Percentiles rank a stretch among this genome's conserved stretches.
Evolutionary conservation across 305 asterid genomes (phyloP).

Genomic region (Fraxinus latifolia): DNA sequence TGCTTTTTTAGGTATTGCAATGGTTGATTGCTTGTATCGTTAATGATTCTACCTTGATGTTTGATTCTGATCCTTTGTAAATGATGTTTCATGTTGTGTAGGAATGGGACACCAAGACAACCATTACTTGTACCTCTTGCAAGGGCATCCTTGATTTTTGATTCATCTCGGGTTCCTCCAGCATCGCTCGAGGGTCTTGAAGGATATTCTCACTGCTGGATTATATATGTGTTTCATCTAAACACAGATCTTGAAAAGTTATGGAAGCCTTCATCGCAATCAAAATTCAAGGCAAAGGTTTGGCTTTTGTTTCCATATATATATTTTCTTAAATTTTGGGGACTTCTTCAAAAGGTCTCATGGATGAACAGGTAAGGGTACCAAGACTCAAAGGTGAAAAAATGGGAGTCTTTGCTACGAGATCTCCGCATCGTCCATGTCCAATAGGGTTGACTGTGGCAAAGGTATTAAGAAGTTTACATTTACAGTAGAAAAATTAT

Average conservation of each 20-base stretch:
- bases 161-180: constrained; percentile 67
- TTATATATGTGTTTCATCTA: constrained; percentile 78
- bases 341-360: neutral
- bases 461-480: constrained; percentile 51
- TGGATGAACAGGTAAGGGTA: constrained; percentile 67
- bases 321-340: neutral
- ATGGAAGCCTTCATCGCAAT: constrained; percentile 80
- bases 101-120: constrained; percentile 96
- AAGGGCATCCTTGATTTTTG: constrained; percentile 65
- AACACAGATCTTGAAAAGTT: constrained; percentile 86
- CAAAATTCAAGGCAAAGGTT: constrained; percentile 89
- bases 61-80: neutral
- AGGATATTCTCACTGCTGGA: constrained; percentile 90
- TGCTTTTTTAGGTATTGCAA: neutral
- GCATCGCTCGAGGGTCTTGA: constrained; percentile 88
- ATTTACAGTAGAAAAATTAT: constrained; percentile 12
- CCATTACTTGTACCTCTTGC: constrained; percentile 96
- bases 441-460: constrained; percentile 96
- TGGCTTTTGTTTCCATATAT: neutral
- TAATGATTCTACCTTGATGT: neutral
- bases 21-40: neutral
- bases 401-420: constrained; percentile 88
- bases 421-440: constrained; percentile 96
- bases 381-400: constrained; percentile 80
- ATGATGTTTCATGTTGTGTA: constrained; percentile 24